Percentiles rank a stretch among this genome's conserved stretches.
These are phyloP conservation scores for Pugionium cornutum DNA, from an alignment of 345 rosid species.

Conservation along the genomic window DNA sequence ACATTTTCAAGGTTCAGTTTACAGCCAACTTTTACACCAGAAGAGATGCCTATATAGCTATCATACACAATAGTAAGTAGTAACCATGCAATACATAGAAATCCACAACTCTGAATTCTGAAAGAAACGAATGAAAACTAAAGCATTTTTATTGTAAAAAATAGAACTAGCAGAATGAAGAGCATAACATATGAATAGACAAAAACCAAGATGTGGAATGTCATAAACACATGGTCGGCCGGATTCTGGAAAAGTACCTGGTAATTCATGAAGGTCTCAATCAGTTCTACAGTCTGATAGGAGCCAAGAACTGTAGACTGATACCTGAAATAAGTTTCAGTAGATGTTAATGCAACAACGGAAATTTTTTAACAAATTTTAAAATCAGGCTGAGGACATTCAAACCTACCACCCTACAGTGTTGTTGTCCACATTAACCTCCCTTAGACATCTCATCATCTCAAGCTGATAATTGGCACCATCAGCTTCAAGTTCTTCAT, in stretches of 20 bases:
- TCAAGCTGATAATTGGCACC: constrained; percentile 99
- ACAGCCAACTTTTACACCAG: neutral
- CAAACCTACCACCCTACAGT: constrained; percentile 88
- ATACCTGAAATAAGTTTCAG: constrained; percentile 57
- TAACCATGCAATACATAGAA: neutral
- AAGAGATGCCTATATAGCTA: constrained; percentile 3
- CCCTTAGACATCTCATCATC: constrained; percentile 97
- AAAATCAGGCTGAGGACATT: neutral
- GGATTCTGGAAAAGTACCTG: constrained; percentile 56
- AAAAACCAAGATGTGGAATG: constrained; percentile 6
- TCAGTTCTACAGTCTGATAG: constrained; percentile 89
- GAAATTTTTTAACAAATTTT: too few species aligned
- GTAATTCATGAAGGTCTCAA: constrained; percentile 98
- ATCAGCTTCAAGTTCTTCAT: constrained; percentile 97
- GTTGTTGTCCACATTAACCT: constrained; percentile 98
- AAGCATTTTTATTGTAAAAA: neutral
- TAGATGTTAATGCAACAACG: neutral
- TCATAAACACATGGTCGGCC: neutral
- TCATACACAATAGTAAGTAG: neutral
- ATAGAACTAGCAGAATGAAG: neutral
- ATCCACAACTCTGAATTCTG: neutral
- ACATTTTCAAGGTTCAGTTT: neutral
- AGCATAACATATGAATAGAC: neutral
- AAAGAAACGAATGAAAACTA: neutral
- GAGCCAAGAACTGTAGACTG: constrained; percentile 93